phyloP scores from a whole-genome alignment of 371 early-diverging fungal species.

The Sporodiniella umbellata region DNA sequence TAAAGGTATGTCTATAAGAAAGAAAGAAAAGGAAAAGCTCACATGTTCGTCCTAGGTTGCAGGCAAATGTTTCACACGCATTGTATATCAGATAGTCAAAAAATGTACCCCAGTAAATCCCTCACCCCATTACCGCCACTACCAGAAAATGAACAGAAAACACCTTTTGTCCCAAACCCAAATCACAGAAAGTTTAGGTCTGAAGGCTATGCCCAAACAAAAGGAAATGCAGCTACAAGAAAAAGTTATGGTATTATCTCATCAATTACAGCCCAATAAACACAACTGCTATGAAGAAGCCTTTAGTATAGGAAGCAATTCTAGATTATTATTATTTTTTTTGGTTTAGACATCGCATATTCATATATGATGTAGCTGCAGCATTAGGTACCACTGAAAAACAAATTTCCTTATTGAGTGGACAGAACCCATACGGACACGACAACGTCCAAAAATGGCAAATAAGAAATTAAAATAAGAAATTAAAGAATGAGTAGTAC shows the following conservation, averaged over 20 bases:
- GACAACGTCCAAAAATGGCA: no score
- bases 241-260: background rate
- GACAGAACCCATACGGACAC: no score
- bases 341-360: no score
- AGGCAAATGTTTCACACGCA: background rate
- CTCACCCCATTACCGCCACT: constrained; percentile 1
- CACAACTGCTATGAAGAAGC: background rate
- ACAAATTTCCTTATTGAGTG: no score
- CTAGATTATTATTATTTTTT: background rate
- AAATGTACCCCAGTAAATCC: background rate
- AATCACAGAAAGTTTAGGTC: constrained; percentile 3
- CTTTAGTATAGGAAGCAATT: background rate
- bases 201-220: constrained; percentile 6
- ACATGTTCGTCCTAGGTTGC: background rate
- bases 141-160: background rate
- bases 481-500: no score
- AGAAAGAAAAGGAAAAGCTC: background rate
- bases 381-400: no score
- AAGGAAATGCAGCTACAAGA: background rate
- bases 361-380: no score
- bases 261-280: constrained; percentile 6
- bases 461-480: no score
- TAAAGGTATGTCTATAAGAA: background rate
- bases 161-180: background rate
- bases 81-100: background rate